These are phyloP conservation scores for Umbelopsis sp. DNA, from an alignment of 192 early-diverging fungal genomes.

Conservation along the genomic window DNA sequence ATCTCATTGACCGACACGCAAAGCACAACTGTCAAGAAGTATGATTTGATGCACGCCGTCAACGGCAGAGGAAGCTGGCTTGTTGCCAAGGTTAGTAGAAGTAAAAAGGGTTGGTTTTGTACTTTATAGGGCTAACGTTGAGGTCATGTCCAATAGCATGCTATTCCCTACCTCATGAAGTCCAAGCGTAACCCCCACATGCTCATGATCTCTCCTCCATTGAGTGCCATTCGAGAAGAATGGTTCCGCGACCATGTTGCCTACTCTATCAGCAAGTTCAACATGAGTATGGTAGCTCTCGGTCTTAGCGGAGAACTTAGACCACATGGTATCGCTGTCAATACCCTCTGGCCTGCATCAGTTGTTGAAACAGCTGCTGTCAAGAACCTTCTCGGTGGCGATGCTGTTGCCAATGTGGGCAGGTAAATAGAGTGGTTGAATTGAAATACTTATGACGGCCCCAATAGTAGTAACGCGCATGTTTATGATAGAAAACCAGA, in stretches of 20 bases:
- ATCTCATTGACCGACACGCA: slow-evolving; percentile 69
- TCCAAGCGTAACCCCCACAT: slow-evolving; percentile 72
- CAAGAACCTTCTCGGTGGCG: slow-evolving; percentile 20
- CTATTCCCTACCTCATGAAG: slow-evolving; percentile 68
- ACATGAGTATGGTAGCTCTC: slow-evolving; percentile 77
- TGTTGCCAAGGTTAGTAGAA: slow-evolving; percentile 58
- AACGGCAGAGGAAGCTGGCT: slow-evolving; percentile 83
- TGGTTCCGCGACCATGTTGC: slow-evolving; percentile 73
- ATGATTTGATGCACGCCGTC: slow-evolving; percentile 77
- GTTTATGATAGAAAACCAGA: slow-evolving; percentile 42
- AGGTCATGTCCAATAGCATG: slow-evolving; percentile 32
- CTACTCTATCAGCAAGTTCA: slow-evolving; percentile 72
- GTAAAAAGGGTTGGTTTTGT: no score
- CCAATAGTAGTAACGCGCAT: background rate
- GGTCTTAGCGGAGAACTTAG: slow-evolving; percentile 74
- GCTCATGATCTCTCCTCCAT: slow-evolving; percentile 73
- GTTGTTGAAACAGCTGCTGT: slow-evolving; percentile 64
- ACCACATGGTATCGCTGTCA: slow-evolving; percentile 70
- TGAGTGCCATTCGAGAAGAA: slow-evolving; percentile 60
- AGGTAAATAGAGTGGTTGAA: background rate
- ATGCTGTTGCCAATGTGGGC: background rate
- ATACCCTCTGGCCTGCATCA: slow-evolving; percentile 78
- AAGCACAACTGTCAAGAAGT: slow-evolving; percentile 59
- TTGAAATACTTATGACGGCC: background rate
- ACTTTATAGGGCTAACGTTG: no score